Evolutionary conservation across 805 yeast genomes (phyloP).

Genomic region (Phaffomyces antillensis): DNA sequence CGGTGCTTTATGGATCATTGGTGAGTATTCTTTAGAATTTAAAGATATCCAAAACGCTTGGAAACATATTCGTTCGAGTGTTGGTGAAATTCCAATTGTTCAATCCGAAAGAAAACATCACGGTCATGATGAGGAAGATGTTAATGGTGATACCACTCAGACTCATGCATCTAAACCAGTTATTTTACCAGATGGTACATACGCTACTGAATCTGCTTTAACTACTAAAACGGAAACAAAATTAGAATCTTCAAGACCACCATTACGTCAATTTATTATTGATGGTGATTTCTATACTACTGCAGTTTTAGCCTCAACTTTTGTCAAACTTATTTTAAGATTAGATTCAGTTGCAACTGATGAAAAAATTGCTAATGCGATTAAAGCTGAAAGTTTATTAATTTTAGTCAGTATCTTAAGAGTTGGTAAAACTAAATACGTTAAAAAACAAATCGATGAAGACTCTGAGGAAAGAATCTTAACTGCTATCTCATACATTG

Average conservation of each 20-base stretch:
- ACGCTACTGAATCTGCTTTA: constrained; percentile 87
- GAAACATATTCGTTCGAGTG: constrained; percentile 72
- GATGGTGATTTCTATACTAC: constrained; percentile 89
- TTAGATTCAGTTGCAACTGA: constrained; percentile 51
- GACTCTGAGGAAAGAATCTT: constrained; percentile 93
- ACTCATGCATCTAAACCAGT: constrained; percentile 55
- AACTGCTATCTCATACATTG: constrained; percentile 74
- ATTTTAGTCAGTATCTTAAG: constrained; percentile 88
- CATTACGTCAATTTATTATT: constrained; percentile 73
- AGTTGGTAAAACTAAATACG: constrained; percentile 70
- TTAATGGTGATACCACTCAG: constrained; percentile 16
- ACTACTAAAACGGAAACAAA: constrained; percentile 40
- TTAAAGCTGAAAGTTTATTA: constrained; percentile 91
- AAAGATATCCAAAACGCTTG: constrained; percentile 73
- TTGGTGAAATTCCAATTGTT: constrained; percentile 89
- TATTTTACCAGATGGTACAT: constrained; percentile 97
- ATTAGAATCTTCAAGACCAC: constrained; percentile 43
- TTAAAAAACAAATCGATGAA: constrained; percentile 78
- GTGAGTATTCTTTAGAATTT: constrained; percentile 78
- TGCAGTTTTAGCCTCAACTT: constrained; percentile 78
- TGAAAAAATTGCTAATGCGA: constrained; percentile 61
- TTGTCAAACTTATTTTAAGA: constrained; percentile 81
- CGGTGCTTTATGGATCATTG: constrained; percentile 92
- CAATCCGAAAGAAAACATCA: constrained; percentile 55
- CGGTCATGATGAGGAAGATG: constrained; percentile 30